Evolutionary conservation across 805 yeast genomes (phyloP), one percentile per base, ranked within the genome.

Genomic region (Yarrowia sp.): DNA sequence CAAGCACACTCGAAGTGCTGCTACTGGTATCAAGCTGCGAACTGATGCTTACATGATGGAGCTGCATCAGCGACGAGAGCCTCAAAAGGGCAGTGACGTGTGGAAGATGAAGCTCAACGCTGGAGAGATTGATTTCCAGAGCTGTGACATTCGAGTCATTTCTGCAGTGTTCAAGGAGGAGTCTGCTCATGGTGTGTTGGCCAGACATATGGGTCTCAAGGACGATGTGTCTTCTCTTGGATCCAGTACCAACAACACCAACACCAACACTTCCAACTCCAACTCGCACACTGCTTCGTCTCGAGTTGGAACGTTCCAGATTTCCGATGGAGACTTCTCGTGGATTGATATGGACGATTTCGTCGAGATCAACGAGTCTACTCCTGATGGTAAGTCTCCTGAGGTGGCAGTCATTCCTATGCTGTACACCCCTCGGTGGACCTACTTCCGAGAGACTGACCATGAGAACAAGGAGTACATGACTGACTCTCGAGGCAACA

Each of bases 261-360:
- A 68, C 13, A 57, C 67, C 10, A 65, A 64, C 8, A 57, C 65
- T 28, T 41, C 68, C 43, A 18, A 51, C 28, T 22, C 28, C 28
- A 22, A 22, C 28, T 22, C 28, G 4, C 28, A 22, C 18, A 38
- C 58, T 8, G 58, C 43, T 4, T 58, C 64, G 10, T 43, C 51
- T 14, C 50, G 51, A 7, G 60, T 71, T 6, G 73, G 73, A 7
- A 71, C 70, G 38, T 68, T 74, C 64, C 68, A 74, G 44, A 69
- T 73, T 8, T 62, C 70, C n/a, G 78, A 74, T 48, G 70, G 74
- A 33, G 78, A 75, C 64, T 68, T 74, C 4, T 71, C 76, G 2
- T 92, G 97, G 97, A 78, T 84, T 55, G 96, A 91, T 71, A 75
- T 79, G 22, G 88, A 88, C 65, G 97, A 92, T 72, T 92, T 83